phyloP scores from a whole-genome alignment of 441 rosid genomes.

The Populus hybrid region DNA sequence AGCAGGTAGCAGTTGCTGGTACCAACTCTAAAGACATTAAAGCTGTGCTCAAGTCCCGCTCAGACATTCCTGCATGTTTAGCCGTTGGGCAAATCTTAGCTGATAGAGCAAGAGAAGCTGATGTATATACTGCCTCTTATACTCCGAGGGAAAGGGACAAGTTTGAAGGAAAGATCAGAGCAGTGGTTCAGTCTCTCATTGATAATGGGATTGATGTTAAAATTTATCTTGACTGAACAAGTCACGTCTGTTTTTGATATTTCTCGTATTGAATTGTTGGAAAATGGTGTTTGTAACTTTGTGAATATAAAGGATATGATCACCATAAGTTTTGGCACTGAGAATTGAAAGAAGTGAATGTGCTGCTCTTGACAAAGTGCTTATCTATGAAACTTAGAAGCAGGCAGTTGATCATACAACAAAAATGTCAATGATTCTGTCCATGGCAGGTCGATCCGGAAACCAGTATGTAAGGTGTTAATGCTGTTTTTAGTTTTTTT shows the following conservation, averaged over 20 bases:
- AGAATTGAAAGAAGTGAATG: neutral
- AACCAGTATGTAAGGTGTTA: no score
- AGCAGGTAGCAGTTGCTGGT: conserved; percentile 90
- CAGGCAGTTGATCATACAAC: no score
- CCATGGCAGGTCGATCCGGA: no score
- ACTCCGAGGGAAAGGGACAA: conserved; percentile 86
- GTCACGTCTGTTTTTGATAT: neutral
- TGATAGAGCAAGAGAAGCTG: conserved; percentile 83
- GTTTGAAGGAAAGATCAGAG: conserved; percentile 92
- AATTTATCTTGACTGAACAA: conserved; percentile 65
- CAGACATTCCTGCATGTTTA: conserved; percentile 83
- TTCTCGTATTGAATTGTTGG: neutral
- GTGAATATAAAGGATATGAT: neutral
- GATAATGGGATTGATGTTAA: conserved; percentile 82
- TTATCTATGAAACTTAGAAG: no score
- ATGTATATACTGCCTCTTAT: conserved; percentile 73
- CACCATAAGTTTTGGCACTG: neutral
- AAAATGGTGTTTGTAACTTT: neutral
- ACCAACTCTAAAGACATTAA: conserved; percentile 90
- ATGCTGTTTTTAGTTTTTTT: no score
- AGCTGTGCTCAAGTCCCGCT: conserved; percentile 70
- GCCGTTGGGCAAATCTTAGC: conserved; percentile 68
- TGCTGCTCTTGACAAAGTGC: no score
- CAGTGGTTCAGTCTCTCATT: conserved; percentile 86
- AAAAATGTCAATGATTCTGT: no score